Evolutionary conservation across 495 filamentous ascomycete species (phyloP), one percentile per base, ranked within the genome.

Genomic region (Lasiosphaeriaceae sp.): DNA sequence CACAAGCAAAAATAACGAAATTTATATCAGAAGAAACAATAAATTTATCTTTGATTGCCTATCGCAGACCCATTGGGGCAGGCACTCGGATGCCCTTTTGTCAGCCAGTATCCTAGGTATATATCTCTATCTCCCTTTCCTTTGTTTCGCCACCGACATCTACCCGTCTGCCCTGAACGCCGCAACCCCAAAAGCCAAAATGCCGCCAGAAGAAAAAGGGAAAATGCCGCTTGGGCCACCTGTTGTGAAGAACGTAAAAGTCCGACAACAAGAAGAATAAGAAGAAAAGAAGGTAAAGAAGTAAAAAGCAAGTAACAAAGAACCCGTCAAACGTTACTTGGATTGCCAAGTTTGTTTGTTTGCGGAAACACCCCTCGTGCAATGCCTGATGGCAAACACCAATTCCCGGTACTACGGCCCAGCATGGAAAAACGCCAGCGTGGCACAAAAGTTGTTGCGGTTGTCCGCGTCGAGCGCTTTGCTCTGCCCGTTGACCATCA

Each of bases 401-500:
- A 37, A 37, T 37, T 1, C 39, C n/a, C 8, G 14, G 9, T 12
- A 2, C n/a, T 6, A 14, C 45, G 12, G 8, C 6, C 11, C 17
- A 22, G 63, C 52, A 44, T 49, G 47, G 62, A 88, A 88, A 14
- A 83, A 60, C 11, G 85, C 88, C 61, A 92, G 78, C 2, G 88
- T 90, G 20, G 87, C 87, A 68, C 89, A 91, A 66, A 86, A 93
- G 52, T 78, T 87, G 65, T 86, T 86, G 57, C 73, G 68, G 68
- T 92, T 92, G 43, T 87, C 85, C 37, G 65, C 73, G 65, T 89
- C 77, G 7, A 78, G 74, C 37, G 87, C 86, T 2, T 69, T 67
- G 9, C 75, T 71, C 43, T 79, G 71, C 16, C 80, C 80, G 66
- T 85, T 74, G 14, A 83, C 65, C 0, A 83, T 87, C 50, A 98